Evolutionary conservation across 495 filamentous ascomycete species (phyloP), one percentile per base, ranked within the genome.

Genomic region (Cenococcum geophilum): DNA sequence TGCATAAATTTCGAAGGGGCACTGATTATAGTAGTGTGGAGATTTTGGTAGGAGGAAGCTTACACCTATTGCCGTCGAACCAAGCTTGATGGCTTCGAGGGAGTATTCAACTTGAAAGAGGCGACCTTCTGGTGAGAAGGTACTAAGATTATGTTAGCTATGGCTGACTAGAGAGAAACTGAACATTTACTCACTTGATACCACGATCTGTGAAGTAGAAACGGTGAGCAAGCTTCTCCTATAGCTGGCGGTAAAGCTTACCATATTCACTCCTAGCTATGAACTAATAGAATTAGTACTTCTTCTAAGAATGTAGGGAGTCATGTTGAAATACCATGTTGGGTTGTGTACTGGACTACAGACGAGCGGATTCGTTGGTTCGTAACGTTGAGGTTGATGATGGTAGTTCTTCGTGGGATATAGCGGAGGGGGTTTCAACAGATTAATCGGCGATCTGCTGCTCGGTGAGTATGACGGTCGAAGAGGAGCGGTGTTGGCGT

Each of bases 81-180:
- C 93, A 69, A 97, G 90, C 78, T 98, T 98, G 83, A 98, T 98
- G 75, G 93, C 93, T 84, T 98, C 93, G 64, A 98, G 88, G 60
- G 95, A 97, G 84, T 98, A 98, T 87, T 98, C 93, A 78, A 98
- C 93, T 82, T 98, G 93, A 85, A 98, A 98, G 75, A 98, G 88
- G 79, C 93, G 93, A 70, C 93, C 93, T 83, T 98, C 93, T 52
- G 93, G 93, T 67, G 93, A 98, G 87, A 98, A 98, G 83, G 93
- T 98, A 83, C 92, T 97, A 74, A 16, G 58, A 42, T 64, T 25
- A 66, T 54, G 68, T 74, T 51, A 68, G 49, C 48, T 52, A 58
- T 12, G 47, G 49, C 49, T 14, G 48, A 49, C 16, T 9, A 36
- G 42, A 16, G 60, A 32, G 27, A 23, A 55, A 25, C 48, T 53